Percentiles rank a stretch among this genome's conserved stretches.
Evolutionary conservation across 2,329 filamentous ascomycete genomes (phyloP).

Genomic region (Sarocladium strictum): DNA sequence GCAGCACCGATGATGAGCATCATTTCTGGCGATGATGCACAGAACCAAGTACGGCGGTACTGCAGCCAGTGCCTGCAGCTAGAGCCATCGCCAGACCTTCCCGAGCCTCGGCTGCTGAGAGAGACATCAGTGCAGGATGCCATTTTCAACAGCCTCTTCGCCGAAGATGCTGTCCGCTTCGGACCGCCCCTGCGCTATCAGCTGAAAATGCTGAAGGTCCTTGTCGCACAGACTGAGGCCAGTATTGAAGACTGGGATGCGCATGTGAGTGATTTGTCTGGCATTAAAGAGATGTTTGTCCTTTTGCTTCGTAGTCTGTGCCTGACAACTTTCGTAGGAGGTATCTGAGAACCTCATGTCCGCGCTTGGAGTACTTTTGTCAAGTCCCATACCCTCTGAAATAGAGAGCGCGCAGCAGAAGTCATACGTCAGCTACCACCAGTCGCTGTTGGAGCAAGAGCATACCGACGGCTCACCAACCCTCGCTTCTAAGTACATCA

Average conservation of each 20-base stretch:
- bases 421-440: conserved; percentile 67
- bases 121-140: conserved; percentile 56
- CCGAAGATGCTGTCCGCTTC: conserved; percentile 45
- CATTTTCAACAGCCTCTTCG: conserved; percentile 63
- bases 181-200: conserved; percentile 65
- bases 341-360: conserved; percentile 77
- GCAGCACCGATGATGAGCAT: neutral
- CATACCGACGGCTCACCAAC: neutral
- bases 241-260: conserved; percentile 76
- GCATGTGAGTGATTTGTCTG: conserved; percentile 59
- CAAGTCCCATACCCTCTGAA: conserved; percentile 58
- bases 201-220: conserved; percentile 64
- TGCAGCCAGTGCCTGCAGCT: conserved; percentile 76
- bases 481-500: conserved; percentile 43
- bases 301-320: conserved; percentile 20
- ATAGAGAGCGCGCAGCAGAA: conserved; percentile 62
- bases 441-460: conserved; percentile 26
- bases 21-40: neutral
- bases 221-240: conserved; percentile 64
- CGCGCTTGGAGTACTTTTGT: conserved; percentile 59
- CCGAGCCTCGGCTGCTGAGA: conserved; percentile 51
- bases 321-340: conserved; percentile 48
- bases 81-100: conserved; percentile 59
- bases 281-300: neutral
- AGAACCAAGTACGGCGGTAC: conserved; percentile 42